These are phyloP conservation scores for Platanthera zijinensis DNA, from an alignment of 106 monocot genomes.

Conservation along the genomic window DNA sequence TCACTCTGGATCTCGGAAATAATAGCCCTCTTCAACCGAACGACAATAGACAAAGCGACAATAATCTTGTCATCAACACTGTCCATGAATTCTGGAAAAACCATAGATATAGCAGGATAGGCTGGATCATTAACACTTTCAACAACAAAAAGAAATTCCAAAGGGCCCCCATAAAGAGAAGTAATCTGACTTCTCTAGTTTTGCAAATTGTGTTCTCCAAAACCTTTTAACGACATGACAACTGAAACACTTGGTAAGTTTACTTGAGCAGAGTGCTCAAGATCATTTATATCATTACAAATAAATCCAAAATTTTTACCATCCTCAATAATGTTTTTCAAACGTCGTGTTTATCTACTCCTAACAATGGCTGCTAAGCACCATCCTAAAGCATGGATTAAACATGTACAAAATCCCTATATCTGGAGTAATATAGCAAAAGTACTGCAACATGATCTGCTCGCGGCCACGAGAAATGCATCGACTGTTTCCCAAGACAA, in stretches of 20 bases:
- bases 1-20: too few relatives aligned
- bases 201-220: too few relatives aligned
- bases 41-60: too few relatives aligned
- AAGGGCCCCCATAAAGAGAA: too few relatives aligned
- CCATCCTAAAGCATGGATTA: conserved; percentile 87
- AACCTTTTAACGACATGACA: conserved; percentile 94
- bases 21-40: too few relatives aligned
- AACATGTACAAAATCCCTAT: conserved; percentile 84
- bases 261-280: conserved; percentile 82
- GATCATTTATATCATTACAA: conserved; percentile 85
- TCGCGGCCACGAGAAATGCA: conserved; percentile 42
- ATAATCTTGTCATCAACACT: too few relatives aligned
- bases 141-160: too few relatives aligned
- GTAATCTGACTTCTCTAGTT: conserved; percentile 96
- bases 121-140: too few relatives aligned
- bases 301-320: conserved; percentile 88
- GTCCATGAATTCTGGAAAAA: too few relatives aligned
- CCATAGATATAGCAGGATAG: too few relatives aligned
- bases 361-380: conserved; percentile 72
- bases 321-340: conserved; percentile 35
- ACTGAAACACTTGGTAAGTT: conserved; percentile 88
- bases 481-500: conserved; percentile 36
- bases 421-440: conserved; percentile 80
- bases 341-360: conserved; percentile 41
- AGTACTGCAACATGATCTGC: conserved; percentile 52